A percentile compares a stretch with the other conserved stretches of the same genome.
Evolutionary conservation across 176 grass and related monocot species (phyloP).

Genomic region (Tillandsia leiboldiana): DNA sequence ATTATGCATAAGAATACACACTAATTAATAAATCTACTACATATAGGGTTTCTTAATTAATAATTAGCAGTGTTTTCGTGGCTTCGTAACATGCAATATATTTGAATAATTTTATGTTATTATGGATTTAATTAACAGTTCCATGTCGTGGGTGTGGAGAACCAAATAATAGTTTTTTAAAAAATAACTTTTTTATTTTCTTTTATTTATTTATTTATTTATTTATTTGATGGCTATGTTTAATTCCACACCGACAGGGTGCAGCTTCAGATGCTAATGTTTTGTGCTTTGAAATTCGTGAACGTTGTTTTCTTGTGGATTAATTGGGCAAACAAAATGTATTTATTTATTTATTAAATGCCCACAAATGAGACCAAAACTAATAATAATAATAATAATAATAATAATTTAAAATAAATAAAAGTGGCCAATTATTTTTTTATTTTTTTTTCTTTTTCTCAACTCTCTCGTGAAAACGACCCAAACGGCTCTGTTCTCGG

Average conservation of each 20-base stretch:
- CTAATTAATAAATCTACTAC: no score
- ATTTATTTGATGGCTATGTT: no score
- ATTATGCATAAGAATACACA: no score
- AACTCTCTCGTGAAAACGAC: background rate
- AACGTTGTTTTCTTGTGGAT: background rate
- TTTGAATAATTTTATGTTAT: no score
- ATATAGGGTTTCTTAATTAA: no score
- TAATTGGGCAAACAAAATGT: background rate
- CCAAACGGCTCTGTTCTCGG: constrained; percentile 2
- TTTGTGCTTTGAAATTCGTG: constrained; percentile 1
- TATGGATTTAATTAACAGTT: background rate
- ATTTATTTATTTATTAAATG: background rate
- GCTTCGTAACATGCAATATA: no score
- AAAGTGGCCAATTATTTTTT: background rate
- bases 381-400: no score
- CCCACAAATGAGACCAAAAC: background rate
- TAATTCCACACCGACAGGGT: background rate
- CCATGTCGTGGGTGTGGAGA: background rate
- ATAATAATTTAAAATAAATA: background rate
- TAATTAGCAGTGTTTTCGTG: no score
- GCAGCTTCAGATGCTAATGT: constrained; percentile 9
- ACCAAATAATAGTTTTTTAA: background rate
- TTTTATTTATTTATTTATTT: no score
- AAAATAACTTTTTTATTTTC: background rate
- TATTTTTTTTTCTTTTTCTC: background rate